Percentiles rank a stretch among this genome's conserved stretches.
phyloP scores from a whole-genome alignment of 2,329 filamentous ascomycete genomes.

The Metarhizium robertsii region DNA sequence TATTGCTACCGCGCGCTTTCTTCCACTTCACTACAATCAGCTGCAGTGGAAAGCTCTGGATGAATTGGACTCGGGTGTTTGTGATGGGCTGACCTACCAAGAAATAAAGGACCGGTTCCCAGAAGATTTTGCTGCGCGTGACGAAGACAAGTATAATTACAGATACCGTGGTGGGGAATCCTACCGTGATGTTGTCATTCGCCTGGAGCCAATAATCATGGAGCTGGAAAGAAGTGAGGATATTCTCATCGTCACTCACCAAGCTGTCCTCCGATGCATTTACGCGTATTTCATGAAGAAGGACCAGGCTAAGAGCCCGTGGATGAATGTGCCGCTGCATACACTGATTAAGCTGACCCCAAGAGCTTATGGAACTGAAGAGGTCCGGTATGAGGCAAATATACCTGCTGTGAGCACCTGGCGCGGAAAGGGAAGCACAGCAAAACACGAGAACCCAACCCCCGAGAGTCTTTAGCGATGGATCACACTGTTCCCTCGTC shows the following conservation, averaged over 20 bases:
- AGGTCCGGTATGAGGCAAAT: slow-evolving; percentile 78
- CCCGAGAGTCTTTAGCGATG: slow-evolving; percentile 23
- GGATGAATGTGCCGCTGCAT: slow-evolving; percentile 97
- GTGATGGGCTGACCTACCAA: slow-evolving; percentile 91
- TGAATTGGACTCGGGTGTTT: slow-evolving; percentile 92
- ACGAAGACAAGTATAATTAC: slow-evolving; percentile 99
- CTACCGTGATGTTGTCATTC: slow-evolving; percentile 92
- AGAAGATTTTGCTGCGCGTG: slow-evolving; percentile 88
- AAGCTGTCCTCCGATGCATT: slow-evolving; percentile 92
- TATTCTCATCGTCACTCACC: slow-evolving; percentile 95
- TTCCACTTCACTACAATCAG: slow-evolving; percentile 78
- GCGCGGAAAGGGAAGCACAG: slow-evolving; percentile 86
- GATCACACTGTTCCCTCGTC: background rate
- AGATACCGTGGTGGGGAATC: slow-evolving; percentile 94
- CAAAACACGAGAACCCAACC: slow-evolving; percentile 67
- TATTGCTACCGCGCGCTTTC: slow-evolving; percentile 79
- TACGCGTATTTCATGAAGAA: slow-evolving; percentile 99
- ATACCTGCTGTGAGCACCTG: slow-evolving; percentile 96
- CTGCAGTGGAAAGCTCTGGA: slow-evolving; percentile 98
- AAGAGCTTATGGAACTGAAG: slow-evolving; percentile 85
- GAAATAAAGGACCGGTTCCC: slow-evolving; percentile 88
- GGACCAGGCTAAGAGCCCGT: slow-evolving; percentile 82
- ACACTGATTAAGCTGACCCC: slow-evolving; percentile 95
- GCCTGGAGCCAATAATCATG: slow-evolving; percentile 98
- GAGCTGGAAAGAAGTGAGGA: slow-evolving; percentile 93